phyloP scores from a whole-genome alignment of 1,139 yeast genomes.

The Ogataea hybrid region DNA sequence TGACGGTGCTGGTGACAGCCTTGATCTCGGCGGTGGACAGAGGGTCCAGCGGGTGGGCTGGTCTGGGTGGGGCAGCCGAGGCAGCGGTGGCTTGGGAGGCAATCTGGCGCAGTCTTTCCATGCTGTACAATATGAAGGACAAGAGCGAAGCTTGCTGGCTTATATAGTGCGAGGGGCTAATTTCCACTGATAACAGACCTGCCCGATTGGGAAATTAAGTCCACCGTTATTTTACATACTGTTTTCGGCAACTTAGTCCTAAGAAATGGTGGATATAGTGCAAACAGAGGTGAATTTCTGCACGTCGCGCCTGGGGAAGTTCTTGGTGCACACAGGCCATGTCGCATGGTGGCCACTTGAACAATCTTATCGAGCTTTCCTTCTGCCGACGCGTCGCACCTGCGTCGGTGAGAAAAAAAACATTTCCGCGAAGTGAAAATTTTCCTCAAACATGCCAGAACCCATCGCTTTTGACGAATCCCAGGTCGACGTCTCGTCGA shows the following conservation, averaged over 20 bases:
- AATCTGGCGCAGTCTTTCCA: constrained; percentile 69
- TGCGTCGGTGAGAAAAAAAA: background rate
- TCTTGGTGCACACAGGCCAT: no score
- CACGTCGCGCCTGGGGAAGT: no score
- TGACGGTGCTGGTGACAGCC: constrained; percentile 44
- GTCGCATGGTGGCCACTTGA: background rate
- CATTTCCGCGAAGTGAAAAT: constrained; percentile 1
- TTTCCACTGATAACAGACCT: constrained; percentile 8
- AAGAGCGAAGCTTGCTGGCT: background rate
- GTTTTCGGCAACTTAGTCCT: constrained; percentile 12
- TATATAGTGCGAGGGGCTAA: constrained; percentile 1
- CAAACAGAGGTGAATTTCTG: background rate
- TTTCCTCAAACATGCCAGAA: constrained; percentile 18
- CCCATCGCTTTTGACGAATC: constrained; percentile 27
- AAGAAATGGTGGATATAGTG: background rate
- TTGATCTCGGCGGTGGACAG: constrained; percentile 56
- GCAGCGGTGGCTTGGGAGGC: constrained; percentile 63
- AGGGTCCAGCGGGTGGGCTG: constrained; percentile 73
- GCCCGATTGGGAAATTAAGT: constrained; percentile 14
- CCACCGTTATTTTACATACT: constrained; percentile 11
- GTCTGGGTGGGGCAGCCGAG: constrained; percentile 49
- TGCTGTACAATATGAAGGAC: constrained; percentile 20
- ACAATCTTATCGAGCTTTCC: no score
- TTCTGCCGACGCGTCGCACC: background rate
- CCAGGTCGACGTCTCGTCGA: constrained; percentile 53